Evolutionary conservation across 805 yeast genomes (phyloP).

Genomic region (Wickerhamiella siamensis): DNA sequence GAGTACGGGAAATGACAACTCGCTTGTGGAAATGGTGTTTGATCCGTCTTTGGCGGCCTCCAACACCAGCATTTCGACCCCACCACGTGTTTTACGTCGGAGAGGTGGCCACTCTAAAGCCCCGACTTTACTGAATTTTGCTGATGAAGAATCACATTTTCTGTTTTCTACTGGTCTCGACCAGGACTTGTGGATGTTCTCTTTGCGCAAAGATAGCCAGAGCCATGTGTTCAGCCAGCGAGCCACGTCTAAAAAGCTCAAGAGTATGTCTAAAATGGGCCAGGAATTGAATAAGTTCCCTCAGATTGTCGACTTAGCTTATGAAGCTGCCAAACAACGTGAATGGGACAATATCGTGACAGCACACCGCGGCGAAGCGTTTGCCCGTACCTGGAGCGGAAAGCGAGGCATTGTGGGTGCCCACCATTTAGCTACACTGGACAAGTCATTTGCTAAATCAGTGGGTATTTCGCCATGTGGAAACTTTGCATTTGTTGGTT

Average conservation of each 20-base stretch:
- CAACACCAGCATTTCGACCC: constrained; percentile 47
- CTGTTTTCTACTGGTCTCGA: constrained; percentile 78
- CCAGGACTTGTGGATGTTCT: constrained; percentile 77
- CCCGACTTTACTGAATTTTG: constrained; percentile 60
- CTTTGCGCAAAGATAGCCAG: constrained; percentile 90
- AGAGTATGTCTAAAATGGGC: constrained; percentile 7
- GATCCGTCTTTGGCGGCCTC: constrained; percentile 70
- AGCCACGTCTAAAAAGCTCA: constrained; percentile 24
- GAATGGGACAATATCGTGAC: constrained; percentile 92
- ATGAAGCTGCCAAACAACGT: constrained; percentile 60
- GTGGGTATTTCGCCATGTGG: constrained; percentile 86
- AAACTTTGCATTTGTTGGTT: constrained; percentile 85
- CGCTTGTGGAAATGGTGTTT: constrained; percentile 77
- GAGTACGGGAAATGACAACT: constrained; percentile 84
- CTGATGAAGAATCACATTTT: constrained; percentile 70
- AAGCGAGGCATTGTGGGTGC: constrained; percentile 67
- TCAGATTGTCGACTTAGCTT: constrained; percentile 55
- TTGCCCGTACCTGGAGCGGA: constrained; percentile 87
- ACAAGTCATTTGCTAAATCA: constrained; percentile 57
- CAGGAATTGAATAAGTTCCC: constrained; percentile 56
- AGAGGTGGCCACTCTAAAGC: constrained; percentile 98
- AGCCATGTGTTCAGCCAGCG: constrained; percentile 85
- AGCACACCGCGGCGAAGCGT: constrained; percentile 67
- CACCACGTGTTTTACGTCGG: constrained; percentile 82
- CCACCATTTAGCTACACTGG: constrained; percentile 56